phyloP scores from a whole-genome alignment of 2,329 filamentous ascomycete genomes.

The Venturia oleaginea region DNA sequence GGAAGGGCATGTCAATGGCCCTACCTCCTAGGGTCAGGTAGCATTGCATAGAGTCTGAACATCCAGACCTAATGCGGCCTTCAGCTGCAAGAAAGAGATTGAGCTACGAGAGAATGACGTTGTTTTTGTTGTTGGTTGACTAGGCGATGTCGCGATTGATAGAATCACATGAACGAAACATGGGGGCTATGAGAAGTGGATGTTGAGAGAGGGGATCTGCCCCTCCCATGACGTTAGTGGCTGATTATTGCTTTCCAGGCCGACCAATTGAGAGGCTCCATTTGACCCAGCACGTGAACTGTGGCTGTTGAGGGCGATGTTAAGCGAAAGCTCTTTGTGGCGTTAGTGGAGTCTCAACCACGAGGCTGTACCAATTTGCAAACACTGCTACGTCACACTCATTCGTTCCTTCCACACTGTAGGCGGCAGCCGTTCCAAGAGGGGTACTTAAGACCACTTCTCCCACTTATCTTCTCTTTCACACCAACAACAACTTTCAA shows the following conservation, averaged over 20 bases:
- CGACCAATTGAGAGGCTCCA: neutral
- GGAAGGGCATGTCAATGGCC: neutral
- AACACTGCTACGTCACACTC: neutral
- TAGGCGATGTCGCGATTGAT: slow-evolving; percentile 1
- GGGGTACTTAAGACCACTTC: neutral
- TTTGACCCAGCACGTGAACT: neutral
- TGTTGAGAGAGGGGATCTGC: neutral
- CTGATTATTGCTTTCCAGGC: neutral
- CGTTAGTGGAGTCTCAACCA: neutral
- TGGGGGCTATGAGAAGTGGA: neutral
- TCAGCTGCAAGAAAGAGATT: neutral
- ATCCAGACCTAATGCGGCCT: neutral
- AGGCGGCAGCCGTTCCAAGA: neutral
- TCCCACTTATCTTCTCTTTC: neutral
- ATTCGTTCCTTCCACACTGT: neutral
- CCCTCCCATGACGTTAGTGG: neutral
- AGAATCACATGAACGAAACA: neutral
- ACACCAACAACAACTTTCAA: slow-evolving; percentile 3
- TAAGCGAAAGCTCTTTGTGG: neutral
- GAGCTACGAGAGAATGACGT: neutral
- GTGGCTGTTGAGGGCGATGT: no score
- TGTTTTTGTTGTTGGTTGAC: neutral
- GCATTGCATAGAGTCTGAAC: neutral
- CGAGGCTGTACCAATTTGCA: neutral
- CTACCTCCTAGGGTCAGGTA: neutral